Base-by-base conservation (phyloP, 768 basidiomycete genomes). In the Tulasnella sp. region DNA sequence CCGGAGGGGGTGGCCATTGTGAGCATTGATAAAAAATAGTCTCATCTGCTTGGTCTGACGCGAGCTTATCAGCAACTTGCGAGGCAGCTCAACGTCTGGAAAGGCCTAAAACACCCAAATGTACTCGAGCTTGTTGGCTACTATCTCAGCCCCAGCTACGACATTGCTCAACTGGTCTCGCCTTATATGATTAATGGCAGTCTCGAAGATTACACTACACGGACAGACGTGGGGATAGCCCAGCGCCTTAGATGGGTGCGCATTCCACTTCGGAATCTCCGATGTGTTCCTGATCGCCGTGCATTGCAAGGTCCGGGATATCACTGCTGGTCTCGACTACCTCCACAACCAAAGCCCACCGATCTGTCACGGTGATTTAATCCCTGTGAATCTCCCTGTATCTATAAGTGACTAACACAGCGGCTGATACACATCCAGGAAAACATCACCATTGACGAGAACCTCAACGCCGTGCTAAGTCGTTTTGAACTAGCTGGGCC, bases 341-440 rank as follows among this genome's bases (percentile, higher is more conserved):
- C 34, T 77, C 20, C 76, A 77, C 50, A 37, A 16, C 50, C 76
- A 16, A 5, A n/a, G 34, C 6, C 76, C 76, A 6, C 76, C 50
- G 7, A n/a, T 77, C 2, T 50, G 46, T 12, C 48, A 77, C 28
- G 76, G 76, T 24, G 48, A 58, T 41, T 41, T 77, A 14, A 58
- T 37, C 46, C 40, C 76, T 50, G 76, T 77, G 46, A 77, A 2
- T 54, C 6, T n/a, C 46, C 2, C 7, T 11, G 9, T 69, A 22
- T 37, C 18, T 37, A 8, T 69, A 31, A 18, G 12, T 37, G 31
- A 5, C 0, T 69, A 14, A 7, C 14, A 69, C 64, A 9, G 8
- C 28, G 5, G 31, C 34, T 69, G 31, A 69, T 4, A 12, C 6
- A 69, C 64, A 16, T 37, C 12, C 34, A 69, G 64, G 0, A 6